phyloP scores from a whole-genome alignment of 768 basidiomycete species.

The Dacryopinax primogenitus region DNA sequence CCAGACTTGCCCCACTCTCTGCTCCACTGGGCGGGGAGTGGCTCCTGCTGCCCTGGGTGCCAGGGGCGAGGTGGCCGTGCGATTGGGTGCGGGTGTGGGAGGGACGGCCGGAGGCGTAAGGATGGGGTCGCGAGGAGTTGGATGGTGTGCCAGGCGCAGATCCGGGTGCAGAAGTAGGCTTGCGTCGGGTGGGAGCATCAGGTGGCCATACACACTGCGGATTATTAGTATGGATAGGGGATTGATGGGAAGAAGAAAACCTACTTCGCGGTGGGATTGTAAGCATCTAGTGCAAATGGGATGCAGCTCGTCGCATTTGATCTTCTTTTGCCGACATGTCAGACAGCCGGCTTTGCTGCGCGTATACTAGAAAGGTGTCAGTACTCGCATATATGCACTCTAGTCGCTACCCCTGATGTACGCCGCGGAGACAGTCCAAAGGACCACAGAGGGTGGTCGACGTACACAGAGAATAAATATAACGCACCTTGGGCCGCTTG shows the following conservation, averaged over 20 bases:
- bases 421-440: no score
- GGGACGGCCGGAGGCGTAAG: not conserved
- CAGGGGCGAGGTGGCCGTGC: slow-evolving; percentile 1
- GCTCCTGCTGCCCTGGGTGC: not conserved
- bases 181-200: slow-evolving; percentile 6
- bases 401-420: no score
- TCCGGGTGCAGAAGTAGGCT: not conserved
- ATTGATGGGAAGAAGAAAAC: slow-evolving; percentile 10
- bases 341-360: slow-evolving; percentile 90
- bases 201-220: slow-evolving; percentile 17
- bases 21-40: not conserved
- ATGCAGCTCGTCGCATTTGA: slow-evolving; percentile 92
- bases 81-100: not conserved
- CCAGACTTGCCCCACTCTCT: not conserved
- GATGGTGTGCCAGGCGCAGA: not conserved
- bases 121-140: not conserved
- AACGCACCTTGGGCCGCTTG: slow-evolving; percentile 1
- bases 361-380: slow-evolving; percentile 55
- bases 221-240: not conserved
- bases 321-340: slow-evolving; percentile 87
- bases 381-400: not conserved
- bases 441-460: no score
- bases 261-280: slow-evolving; percentile 61
- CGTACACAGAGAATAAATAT: not conserved
- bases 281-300: slow-evolving; percentile 78